phyloP scores from a whole-genome alignment of 139 green algal genomes.

The Deuterostichococcus epilithicus region DNA sequence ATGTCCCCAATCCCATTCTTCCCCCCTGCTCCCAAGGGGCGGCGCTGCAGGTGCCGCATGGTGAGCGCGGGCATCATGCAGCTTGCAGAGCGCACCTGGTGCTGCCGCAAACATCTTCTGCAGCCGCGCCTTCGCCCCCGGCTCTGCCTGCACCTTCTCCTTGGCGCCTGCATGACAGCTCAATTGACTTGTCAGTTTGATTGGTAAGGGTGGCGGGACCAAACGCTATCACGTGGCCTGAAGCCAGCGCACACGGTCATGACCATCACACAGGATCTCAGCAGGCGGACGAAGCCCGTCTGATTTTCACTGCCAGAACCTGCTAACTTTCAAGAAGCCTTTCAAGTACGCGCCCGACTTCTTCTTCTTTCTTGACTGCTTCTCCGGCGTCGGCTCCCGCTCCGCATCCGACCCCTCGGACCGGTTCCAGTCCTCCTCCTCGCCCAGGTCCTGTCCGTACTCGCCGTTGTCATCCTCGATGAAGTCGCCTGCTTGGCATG shows the following conservation, averaged over 20 bases:
- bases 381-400: conserved; percentile 24
- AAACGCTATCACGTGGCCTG: neutral
- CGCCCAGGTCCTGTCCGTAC: conserved; percentile 85
- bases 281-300: neutral
- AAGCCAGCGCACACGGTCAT: neutral
- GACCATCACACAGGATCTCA: neutral
- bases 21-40: neutral
- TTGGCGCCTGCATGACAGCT: conserved; percentile 11
- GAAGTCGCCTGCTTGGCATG: conserved; percentile 55
- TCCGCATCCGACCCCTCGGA: neutral
- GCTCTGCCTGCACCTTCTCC: conserved; percentile 18
- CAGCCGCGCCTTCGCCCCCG: conserved; percentile 36
- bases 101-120: conserved; percentile 53
- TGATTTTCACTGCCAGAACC: neutral
- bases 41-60: neutral
- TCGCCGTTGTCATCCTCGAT: conserved; percentile 72
- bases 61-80: neutral
- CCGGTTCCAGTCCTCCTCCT: conserved; percentile 77
- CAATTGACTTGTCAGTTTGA: neutral
- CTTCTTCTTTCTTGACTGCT: conserved; percentile 20
- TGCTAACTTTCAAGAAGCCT: neutral
- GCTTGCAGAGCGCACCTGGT: conserved; percentile 9
- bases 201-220: neutral
- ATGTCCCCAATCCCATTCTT: neutral
- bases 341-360: neutral